Base-by-base conservation (phyloP, 2,329 filamentous ascomycete genomes). In the Beauveria sp. region DNA sequence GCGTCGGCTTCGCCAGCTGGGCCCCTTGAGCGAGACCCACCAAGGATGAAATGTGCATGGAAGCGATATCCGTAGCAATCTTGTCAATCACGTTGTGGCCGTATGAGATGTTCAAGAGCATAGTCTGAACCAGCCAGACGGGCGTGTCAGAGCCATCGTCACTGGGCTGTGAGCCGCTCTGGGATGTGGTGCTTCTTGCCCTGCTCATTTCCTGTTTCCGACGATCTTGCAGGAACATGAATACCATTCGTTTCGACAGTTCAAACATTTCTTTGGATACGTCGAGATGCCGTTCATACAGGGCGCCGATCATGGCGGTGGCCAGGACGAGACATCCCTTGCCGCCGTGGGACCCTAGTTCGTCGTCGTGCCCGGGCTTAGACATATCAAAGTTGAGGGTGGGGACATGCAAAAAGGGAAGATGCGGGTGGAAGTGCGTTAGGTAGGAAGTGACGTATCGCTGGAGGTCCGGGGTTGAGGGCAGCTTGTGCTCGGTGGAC, bases 51-150 rank as follows among this genome's bases (percentile, higher is more conserved):
- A 91, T 96, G 71, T 98, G 93, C 1, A 90, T 96, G 65, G 89
- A 93, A 1, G 93, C 93, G 69, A 96, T 96, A 71, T 97, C 92
- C 63, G 90, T 91, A 24, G 91, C 89, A 59, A 86, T 88, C 76
- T 96, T 93, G 72, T 98, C 93, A 43, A 90, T 91, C 71, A 92
- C 96, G 67, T 96, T 96, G 73, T 97, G 91, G 16, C 93, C 93
- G 71, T 96, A 98, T 18, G 97, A 90, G 43, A 98, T 90, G 71
- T 96, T 98, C 56, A 99, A 81, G 9, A 98, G 79, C 93, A 98
- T 98, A 0, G 93, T 91, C 74, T 98, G 95, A 18, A 98, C 92
- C 28, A 99, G 81, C 93, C 93, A 98, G 46, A 97, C 81, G 0
- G 93, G 93, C 2, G 93, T 93, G 66, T 91, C 86, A 45, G 86